Base-by-base conservation (phyloP, 306 rosid genomes). In the Acacia melanoxylon region DNA sequence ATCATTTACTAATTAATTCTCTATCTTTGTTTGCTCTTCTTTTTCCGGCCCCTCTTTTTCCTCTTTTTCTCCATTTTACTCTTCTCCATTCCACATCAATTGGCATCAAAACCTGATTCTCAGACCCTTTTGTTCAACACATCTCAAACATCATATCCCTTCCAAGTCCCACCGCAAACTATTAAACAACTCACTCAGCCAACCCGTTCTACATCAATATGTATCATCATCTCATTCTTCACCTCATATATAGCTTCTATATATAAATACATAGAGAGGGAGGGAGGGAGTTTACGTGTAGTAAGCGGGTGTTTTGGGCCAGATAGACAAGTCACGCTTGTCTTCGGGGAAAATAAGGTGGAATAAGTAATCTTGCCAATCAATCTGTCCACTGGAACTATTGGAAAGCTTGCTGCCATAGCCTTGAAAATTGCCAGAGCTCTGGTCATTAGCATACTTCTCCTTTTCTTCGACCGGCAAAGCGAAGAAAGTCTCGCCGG, bases 331-430 rank as follows among this genome's bases (percentile, higher is more conserved):
- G 80, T 90, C 95, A 1, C 97, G 87, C 56, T 89, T 92, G 44
- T 92, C 88, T 65, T 92, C 87, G 0, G 98, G 98, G 61, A 59
- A 91, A 27, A 73, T 54, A 49, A 87, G 90, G 79, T 94, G 97
- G 85, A 94, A 94, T 80, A 92, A 92, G 66, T 92, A 94, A 67
- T 94, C 98, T 62, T 89, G 91, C 98, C 97, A 92, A 77, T 94
- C 98, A 10, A 92, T 92, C 61, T 86, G 90, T 0, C 98, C 97
- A 31, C 91, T 83, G 1, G 88, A 89, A 83, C 87, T 90, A 68
- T 92, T 92, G 0, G 98, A 92, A 0, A 92, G 87, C 78, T 94
- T 94, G 86, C 94, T 94, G 14, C 98, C 97, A 16, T 94, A 94
- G 8, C 98, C 98, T 80, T 94, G 97, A 80, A 94, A 81, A 29